Conservation (phyloP, 768 basidiomycete species). For the Xerocomus spinulosus region DNA sequence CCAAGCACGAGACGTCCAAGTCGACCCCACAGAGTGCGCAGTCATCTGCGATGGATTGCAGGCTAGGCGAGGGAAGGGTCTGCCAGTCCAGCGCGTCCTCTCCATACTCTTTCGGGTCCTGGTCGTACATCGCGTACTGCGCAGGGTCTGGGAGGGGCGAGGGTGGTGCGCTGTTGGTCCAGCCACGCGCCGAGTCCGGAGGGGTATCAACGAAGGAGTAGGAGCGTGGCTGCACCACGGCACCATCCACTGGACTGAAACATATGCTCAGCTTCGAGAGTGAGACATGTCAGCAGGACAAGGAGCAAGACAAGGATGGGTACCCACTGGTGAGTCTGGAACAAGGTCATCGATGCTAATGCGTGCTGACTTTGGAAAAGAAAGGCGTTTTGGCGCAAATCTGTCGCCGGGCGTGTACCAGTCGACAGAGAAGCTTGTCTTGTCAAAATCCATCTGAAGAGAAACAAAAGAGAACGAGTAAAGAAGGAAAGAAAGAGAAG, state of each 20-base stretch:
- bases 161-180: conserved; percentile 17
- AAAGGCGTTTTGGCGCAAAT: conserved; percentile 24
- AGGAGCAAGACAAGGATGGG: neutral
- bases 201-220: conserved; percentile 13
- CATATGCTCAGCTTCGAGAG: conserved; percentile 17
- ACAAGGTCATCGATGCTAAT: conserved; percentile 30
- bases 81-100: conserved; percentile 4
- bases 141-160: conserved; percentile 9
- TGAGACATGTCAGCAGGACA: conserved; percentile 8
- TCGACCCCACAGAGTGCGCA: conserved; percentile 29
- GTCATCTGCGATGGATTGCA: conserved; percentile 17
- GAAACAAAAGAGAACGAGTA: neutral
- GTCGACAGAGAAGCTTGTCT: conserved; percentile 29
- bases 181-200: conserved; percentile 18
- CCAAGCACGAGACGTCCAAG: conserved; percentile 35
- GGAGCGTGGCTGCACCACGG: conserved; percentile 5
- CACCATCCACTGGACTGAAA: conserved; percentile 19
- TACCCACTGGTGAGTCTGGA: conserved; percentile 26
- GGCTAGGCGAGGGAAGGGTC: neutral
- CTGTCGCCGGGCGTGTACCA: conserved; percentile 29
- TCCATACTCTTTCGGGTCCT: conserved; percentile 1
- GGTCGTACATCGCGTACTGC: conserved; percentile 6
- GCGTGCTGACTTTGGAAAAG: conserved; percentile 32
- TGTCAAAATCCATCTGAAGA: conserved; percentile 31
- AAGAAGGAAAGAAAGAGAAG: conserved; percentile 4